Evolutionary conservation across 768 basidiomycete genomes (phyloP).

Genomic region (Pulveroboletus sp.): DNA sequence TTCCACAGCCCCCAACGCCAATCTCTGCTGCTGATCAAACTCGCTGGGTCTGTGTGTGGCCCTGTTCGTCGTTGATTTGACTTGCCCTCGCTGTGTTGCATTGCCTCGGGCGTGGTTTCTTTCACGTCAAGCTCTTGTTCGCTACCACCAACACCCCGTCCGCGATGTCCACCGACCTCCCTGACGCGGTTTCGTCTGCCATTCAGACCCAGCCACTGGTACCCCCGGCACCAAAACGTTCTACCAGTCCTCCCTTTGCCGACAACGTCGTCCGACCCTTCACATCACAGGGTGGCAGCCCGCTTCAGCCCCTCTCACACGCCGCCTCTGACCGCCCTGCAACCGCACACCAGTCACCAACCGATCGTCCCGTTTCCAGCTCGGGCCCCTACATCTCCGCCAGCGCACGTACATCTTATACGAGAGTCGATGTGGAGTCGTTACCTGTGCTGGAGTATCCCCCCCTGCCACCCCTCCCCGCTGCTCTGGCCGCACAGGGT

Average conservation of each 20-base stretch:
- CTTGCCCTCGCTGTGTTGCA: not conserved
- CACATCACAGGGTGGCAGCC: slow-evolving; percentile 26
- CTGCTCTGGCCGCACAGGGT: slow-evolving; percentile 3
- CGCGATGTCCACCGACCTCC: not conserved
- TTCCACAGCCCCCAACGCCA: no score
- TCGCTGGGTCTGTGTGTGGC: no score
- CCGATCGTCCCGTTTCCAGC: slow-evolving; percentile 1
- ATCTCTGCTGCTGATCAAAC: no score
- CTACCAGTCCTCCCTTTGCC: slow-evolving; percentile 19
- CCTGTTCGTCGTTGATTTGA: no score
- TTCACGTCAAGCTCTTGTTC: not conserved
- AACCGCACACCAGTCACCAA: slow-evolving; percentile 10
- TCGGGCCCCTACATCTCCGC: slow-evolving; percentile 32
- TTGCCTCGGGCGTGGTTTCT: not conserved
- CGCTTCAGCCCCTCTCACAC: slow-evolving; percentile 6
- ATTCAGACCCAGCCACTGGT: not conserved
- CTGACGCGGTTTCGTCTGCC: not conserved
- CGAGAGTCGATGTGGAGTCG: slow-evolving; percentile 42
- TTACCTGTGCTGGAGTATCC: slow-evolving; percentile 18
- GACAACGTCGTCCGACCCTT: slow-evolving; percentile 27
- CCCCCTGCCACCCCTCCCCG: slow-evolving; percentile 20
- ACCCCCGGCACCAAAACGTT: slow-evolving; percentile 4
- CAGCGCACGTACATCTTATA: slow-evolving; percentile 51
- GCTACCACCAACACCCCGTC: not conserved
- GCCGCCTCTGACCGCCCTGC: slow-evolving; percentile 17